These are phyloP conservation scores for Acacia crassicarpa DNA, from an alignment of 306 rosid genomes.

Conservation along the genomic window DNA sequence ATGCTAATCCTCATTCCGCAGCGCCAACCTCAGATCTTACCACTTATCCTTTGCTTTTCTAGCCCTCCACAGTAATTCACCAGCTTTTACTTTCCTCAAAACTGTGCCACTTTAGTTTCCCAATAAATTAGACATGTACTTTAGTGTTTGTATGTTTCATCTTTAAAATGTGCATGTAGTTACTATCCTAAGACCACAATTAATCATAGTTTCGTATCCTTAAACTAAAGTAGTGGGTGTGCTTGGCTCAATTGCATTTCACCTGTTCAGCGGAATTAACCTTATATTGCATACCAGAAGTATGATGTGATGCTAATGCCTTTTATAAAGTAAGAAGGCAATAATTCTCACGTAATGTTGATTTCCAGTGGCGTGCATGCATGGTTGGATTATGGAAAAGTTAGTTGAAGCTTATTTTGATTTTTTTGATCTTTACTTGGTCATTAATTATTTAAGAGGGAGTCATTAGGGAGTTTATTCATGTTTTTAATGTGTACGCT, in stretches of 20 bases:
- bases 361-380: not conserved
- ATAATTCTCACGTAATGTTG: not conserved
- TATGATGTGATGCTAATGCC: conserved; percentile 15
- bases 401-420: not conserved
- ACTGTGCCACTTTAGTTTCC: conserved; percentile 6
- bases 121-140: conserved; percentile 21
- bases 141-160: not conserved
- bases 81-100: not conserved
- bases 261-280: not conserved
- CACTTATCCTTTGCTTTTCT: conserved; percentile 64
- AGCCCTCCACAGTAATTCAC: not conserved
- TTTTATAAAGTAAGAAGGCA: not conserved
- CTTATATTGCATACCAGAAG: not conserved
- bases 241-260: conserved; percentile 6
- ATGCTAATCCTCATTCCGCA: conserved; percentile 45
- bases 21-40: conserved; percentile 55
- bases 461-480: not conserved
- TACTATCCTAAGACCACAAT: not conserved
- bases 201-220: not conserved
- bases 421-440: not conserved
- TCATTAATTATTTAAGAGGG: not conserved
- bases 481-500: not conserved
- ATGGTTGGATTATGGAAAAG: not conserved
- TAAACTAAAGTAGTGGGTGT: conserved; percentile 18
- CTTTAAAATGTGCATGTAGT: not conserved